These are phyloP conservation scores for Hanseniaspora meyeri DNA, from an alignment of 805 yeast species.

Conservation along the genomic window DNA sequence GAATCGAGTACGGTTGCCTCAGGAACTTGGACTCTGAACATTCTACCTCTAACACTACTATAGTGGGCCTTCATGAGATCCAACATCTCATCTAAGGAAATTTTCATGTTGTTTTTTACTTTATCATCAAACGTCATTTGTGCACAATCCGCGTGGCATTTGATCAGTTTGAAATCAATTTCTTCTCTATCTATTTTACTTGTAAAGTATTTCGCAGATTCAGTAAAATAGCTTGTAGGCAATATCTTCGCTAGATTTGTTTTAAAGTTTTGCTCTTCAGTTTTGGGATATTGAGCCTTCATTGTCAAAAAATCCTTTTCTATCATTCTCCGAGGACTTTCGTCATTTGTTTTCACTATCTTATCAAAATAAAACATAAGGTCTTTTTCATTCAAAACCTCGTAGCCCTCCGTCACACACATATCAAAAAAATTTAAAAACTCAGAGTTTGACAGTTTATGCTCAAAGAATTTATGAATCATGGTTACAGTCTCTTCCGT, in stretches of 20 bases:
- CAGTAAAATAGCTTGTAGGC: background rate
- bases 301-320: background rate
- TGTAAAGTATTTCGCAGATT: background rate
- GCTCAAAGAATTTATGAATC: background rate
- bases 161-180: background rate
- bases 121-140: background rate
- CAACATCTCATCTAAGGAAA: background rate
- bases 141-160: constrained; percentile 1
- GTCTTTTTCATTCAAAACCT: background rate
- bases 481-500: background rate
- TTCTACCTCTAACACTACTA: background rate
- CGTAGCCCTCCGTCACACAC: background rate
- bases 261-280: background rate
- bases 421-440: background rate
- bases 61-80: background rate
- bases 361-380: background rate
- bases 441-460: background rate
- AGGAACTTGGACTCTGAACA: background rate
- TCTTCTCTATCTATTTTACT: background rate
- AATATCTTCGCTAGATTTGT: background rate
- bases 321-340: background rate
- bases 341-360: background rate
- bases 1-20: background rate
- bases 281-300: background rate
- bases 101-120: background rate